phyloP scores from a whole-genome alignment of 2,329 filamentous ascomycete species.

The Venturia asperata region DNA sequence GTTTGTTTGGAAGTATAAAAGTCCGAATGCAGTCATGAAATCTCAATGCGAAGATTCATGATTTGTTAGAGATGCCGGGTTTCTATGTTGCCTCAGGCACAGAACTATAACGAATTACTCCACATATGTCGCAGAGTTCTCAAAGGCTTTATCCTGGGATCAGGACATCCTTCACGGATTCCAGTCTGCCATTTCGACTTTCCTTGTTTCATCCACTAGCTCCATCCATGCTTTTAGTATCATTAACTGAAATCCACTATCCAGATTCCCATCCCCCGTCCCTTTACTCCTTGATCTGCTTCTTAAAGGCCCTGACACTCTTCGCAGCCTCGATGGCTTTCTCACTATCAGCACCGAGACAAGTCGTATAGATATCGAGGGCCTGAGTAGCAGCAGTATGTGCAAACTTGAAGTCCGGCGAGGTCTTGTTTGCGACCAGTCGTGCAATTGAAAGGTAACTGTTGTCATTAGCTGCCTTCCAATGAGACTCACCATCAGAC shows the following conservation, averaged over 20 bases:
- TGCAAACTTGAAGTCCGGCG: slow-evolving; percentile 2
- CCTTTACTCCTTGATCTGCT: background rate
- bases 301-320: slow-evolving; percentile 13
- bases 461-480: background rate
- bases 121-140: too few species aligned
- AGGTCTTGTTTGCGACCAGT: background rate
- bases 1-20: too few species aligned
- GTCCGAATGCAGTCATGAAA: too few species aligned
- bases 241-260: background rate
- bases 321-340: slow-evolving; percentile 11
- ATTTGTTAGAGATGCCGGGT: too few species aligned
- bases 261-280: background rate
- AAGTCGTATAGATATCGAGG: slow-evolving; percentile 8
- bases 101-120: too few species aligned
- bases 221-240: background rate
- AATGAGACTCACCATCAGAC: background rate
- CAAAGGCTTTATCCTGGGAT: too few species aligned
- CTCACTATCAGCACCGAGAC: slow-evolving; percentile 15
- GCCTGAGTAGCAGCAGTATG: slow-evolving; percentile 15
- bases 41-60: too few species aligned
- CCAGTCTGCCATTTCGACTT: too few species aligned
- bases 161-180: too few species aligned
- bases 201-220: too few species aligned
- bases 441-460: slow-evolving; percentile 13
- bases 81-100: too few species aligned